Conservation (phyloP, 305 asterid species). For the Fraxinus sp. region DNA sequence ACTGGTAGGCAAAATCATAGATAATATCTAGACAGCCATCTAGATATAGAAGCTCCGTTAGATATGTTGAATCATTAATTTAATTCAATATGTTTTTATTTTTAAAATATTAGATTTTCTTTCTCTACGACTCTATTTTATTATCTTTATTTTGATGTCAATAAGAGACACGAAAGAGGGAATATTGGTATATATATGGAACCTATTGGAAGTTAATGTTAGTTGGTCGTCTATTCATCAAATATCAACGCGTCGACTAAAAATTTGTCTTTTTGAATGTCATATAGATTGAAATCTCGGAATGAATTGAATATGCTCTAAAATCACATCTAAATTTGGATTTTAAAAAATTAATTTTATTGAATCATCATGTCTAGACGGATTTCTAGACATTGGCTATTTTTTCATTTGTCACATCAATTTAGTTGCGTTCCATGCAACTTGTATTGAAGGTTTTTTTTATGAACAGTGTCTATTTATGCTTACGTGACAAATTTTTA, state of each 20-base stretch:
- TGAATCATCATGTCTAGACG: too few species aligned
- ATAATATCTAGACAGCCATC: background rate
- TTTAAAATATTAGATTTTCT: background rate
- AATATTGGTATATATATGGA: background rate
- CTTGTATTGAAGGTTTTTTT: too few species aligned
- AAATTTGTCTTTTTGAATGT: background rate
- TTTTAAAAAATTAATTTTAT: too few species aligned
- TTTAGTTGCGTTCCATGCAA: too few species aligned
- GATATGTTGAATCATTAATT: background rate
- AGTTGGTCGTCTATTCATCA: background rate
- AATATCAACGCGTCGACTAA: background rate
- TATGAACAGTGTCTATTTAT: background rate
- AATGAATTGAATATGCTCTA: background rate
- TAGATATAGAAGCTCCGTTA: background rate
- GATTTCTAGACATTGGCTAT: too few species aligned
- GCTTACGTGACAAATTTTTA: background rate
- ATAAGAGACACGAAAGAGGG: background rate
- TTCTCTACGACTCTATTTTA: background rate
- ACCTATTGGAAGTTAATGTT: background rate
- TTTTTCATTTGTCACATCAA: too few species aligned
- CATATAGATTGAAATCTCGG: too few species aligned
- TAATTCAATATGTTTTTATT: background rate
- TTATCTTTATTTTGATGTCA: background rate
- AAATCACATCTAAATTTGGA: background rate
- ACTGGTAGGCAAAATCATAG: background rate